These are phyloP conservation scores for Aspergillus udagawae DNA, from an alignment of 2,329 filamentous ascomycete species.

Conservation along the genomic window DNA sequence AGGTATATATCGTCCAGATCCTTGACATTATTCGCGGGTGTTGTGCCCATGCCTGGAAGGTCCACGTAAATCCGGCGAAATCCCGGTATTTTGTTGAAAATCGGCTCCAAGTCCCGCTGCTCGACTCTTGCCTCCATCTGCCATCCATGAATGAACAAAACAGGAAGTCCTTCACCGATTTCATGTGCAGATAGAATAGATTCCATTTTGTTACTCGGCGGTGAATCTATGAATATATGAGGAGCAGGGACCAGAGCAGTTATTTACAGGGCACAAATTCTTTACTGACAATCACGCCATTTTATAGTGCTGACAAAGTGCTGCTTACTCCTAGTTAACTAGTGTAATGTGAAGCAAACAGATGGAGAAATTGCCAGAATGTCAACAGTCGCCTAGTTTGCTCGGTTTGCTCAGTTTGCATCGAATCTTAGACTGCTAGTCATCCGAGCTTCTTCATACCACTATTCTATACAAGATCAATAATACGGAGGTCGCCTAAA, in stretches of 20 bases:
- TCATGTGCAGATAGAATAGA: constrained; percentile 20
- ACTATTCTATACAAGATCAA: no score
- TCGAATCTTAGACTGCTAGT: no score
- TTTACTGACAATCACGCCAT: not conserved
- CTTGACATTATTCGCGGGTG: constrained; percentile 22
- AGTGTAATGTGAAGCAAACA: no score
- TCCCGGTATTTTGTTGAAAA: constrained; percentile 18
- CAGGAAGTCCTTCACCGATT: constrained; percentile 21
- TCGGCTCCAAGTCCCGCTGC: constrained; percentile 25
- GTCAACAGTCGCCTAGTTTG: not conserved
- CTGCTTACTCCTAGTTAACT: no score
- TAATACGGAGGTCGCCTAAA: no score
- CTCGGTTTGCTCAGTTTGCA: not conserved
- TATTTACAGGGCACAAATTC: not conserved
- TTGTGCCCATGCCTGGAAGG: constrained; percentile 27
- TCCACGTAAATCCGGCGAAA: constrained; percentile 26
- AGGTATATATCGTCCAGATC: constrained; percentile 24
- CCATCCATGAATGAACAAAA: constrained; percentile 29
- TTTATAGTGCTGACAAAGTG: not conserved
- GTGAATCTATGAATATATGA: not conserved
- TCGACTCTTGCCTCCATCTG: constrained; percentile 19
- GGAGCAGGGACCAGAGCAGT: not conserved
- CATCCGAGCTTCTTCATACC: no score
- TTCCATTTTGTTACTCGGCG: constrained; percentile 9
- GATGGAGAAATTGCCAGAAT: not conserved